These are phyloP conservation scores for Saitozyma podzolica DNA, from an alignment of 768 basidiomycete species.

Conservation along the genomic window DNA sequence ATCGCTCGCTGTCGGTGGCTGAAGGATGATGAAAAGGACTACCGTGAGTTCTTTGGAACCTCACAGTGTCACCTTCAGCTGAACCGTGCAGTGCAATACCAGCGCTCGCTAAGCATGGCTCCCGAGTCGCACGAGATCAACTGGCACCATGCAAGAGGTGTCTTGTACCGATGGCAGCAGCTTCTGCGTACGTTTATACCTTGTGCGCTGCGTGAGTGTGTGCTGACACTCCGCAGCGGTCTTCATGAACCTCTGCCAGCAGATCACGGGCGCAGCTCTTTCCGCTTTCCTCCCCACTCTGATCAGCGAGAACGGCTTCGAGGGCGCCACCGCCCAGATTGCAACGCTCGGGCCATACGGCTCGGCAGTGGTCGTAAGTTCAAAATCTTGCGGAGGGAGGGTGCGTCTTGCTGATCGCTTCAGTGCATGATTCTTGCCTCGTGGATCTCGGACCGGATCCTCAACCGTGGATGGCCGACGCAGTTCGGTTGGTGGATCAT, in stretches of 20 bases:
- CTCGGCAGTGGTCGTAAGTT: conserved; percentile 15
- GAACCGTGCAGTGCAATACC: conserved; percentile 10
- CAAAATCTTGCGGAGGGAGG: not conserved
- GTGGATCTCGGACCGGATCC: conserved; percentile 13
- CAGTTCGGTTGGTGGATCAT: conserved; percentile 15
- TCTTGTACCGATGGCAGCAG: conserved; percentile 18
- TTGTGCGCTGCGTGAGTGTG: not conserved
- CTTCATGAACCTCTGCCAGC: conserved; percentile 15
- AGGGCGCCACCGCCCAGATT: conserved; percentile 25
- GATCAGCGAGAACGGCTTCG: conserved; percentile 21
- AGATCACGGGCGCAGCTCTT: conserved; percentile 25
- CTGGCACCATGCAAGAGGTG: conserved; percentile 20
- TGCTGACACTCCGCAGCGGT: not conserved
- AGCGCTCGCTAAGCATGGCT: conserved; percentile 10
- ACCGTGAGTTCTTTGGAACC: conserved; percentile 10
- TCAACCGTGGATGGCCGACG: conserved; percentile 11
- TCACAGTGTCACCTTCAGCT: not conserved
- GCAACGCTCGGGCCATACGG: conserved; percentile 25
- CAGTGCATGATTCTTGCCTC: conserved; percentile 20
- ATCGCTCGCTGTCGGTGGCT: conserved; percentile 6
- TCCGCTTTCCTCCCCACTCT: conserved; percentile 27
- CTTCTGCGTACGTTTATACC: conserved; percentile 15
- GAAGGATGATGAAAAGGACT: conserved; percentile 24
- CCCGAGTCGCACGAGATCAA: conserved; percentile 25
- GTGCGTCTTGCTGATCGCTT: conserved; percentile 4